Base-by-base conservation (phyloP, 1,139 yeast genomes). In the Geotrichum bryndzae region DNA sequence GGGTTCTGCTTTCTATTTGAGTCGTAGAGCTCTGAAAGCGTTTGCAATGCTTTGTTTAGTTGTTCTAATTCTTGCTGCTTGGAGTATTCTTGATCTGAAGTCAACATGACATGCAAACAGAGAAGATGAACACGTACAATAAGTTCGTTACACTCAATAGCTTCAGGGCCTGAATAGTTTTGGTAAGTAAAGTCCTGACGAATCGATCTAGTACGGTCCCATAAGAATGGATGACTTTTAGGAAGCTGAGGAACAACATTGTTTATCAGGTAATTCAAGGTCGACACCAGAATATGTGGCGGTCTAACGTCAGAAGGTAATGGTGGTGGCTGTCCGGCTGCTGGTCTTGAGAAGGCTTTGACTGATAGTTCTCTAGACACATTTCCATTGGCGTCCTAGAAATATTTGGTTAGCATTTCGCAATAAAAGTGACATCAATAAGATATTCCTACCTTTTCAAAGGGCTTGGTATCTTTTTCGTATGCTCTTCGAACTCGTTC, bases 251-350 rank as follows among this genome's bases (percentile, higher is more conserved):
- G 83, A 7, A 92, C 74, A 1, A 88, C 76, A 54, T 83, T 80
- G 23, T 85, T 85, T 5, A 90, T 82, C 57, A 94, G 79, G 70
- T 88, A 89, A 64, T 87, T 80, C 64, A 94, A 76, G 0, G 97
- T 86, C 50, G 77, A 70, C 11, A 80, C 81, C 59, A 95, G 76
- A 1, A 92, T 79, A 63, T 80, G 82, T 0, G 99, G 99, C 0
- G 99, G 97, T 66, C 99, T 80, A 1, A 95, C 99, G 73, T 95
- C 99, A 0, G 97, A 90, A 0, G 99, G 99, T 62, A 95, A 77
- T 3, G 98, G 96, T 4, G 98, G 98, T 0, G 97, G 96, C 68
- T 95, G 97, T 11, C 99, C 99, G 0, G 99, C 98, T 11, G 97
- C 97, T 0, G 99, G 98, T 68, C 99, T 80, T 45, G 96, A 89